Base-by-base conservation (phyloP, 106 monocot genomes). In the Dioscorea alata region DNA sequence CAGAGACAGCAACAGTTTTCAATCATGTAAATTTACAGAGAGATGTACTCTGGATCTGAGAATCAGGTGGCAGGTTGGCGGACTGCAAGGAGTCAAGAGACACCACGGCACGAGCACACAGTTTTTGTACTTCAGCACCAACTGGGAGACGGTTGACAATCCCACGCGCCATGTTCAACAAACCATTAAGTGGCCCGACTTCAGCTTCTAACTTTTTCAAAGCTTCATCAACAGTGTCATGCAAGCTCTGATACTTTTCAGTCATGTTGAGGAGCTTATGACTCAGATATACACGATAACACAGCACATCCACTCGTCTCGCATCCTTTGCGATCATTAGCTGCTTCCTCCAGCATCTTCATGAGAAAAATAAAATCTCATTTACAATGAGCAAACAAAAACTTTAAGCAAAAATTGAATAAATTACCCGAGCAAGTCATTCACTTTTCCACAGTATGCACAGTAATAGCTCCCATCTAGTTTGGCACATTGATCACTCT, bases 401-500 rank as follows among this genome's bases (percentile, higher is more conserved):
- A 42, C 0, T 10, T 42, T 42, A 42, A 42, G 42, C 28, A 3
- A 28, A 28, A 42, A 42, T 42, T 42, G 42, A 56, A 8, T 12
- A 33, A 61, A 59, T 60, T 74, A 81, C 85, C 73, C 62, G 32
- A 77, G 48, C 65, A 85, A 49, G 54, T 75, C 62, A 68, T 84
- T 76, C 32, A 82, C 72, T 73, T 89, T 96, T n/a, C 85, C 73
- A 69, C 91, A 91, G 22, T 59, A 68, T n/a, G 71, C 50, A 60
- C 91, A 95, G 59, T 76, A 90, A 65, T 77, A 95, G 33, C 84
- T 75, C 14, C 94, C 90, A 66, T 91, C 94, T 49, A 88, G 79
- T 53, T 54, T 77, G 19, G 48, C 28, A 17, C 62, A 61, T 32
- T 67, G 25, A 31, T 66, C 73, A 33, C 6, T 75, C 54, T 76